Percentiles rank a stretch among this genome's conserved stretches.
Conservation (phyloP, 164 flowering plant genomes). For the Berberis vulgaris region DNA sequence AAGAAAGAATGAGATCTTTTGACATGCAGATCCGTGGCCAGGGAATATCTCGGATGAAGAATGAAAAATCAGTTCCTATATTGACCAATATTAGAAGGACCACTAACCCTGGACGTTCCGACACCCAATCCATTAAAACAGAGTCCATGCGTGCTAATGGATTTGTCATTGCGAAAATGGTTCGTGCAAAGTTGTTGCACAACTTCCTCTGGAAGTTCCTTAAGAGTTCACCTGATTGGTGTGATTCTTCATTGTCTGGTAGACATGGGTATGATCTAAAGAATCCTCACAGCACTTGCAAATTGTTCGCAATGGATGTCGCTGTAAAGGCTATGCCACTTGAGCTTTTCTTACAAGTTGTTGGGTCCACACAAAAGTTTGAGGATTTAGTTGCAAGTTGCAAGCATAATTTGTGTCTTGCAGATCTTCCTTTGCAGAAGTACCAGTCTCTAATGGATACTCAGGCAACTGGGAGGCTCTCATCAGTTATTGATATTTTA, state of each 20-base stretch:
- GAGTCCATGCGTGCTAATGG: constrained; percentile 86
- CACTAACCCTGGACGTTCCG: constrained; percentile 20
- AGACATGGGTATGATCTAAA: constrained; percentile 26
- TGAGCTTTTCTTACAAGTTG: constrained; percentile 82
- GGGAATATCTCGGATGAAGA: constrained; percentile 33
- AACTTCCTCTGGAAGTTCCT: constrained; percentile 64
- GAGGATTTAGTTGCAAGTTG: constrained; percentile 66
- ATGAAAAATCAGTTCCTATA: constrained; percentile 41
- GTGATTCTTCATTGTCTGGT: constrained; percentile 32
- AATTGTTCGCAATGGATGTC: constrained; percentile 47
- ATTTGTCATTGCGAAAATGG: constrained; percentile 80
- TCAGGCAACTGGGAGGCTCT: constrained; percentile 62
- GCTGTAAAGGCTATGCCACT: constrained; percentile 79
- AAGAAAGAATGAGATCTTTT: constrained; percentile 66
- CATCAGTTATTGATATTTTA: constrained; percentile 61
- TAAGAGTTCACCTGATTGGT: constrained; percentile 38
- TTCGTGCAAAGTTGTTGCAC: constrained; percentile 81
- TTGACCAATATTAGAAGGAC: constrained; percentile 49
- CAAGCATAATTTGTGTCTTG: constrained; percentile 55
- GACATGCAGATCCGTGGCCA: constrained; percentile 57
- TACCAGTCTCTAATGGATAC: constrained; percentile 63
- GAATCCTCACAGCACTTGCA: constrained; percentile 51
- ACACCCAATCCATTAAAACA: constrained; percentile 31
- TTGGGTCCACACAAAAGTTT: constrained; percentile 50
- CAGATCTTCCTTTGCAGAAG: constrained; percentile 58